phyloP scores from a whole-genome alignment of 2,329 filamentous ascomycete genomes.

The Alternaria infectoria region DNA sequence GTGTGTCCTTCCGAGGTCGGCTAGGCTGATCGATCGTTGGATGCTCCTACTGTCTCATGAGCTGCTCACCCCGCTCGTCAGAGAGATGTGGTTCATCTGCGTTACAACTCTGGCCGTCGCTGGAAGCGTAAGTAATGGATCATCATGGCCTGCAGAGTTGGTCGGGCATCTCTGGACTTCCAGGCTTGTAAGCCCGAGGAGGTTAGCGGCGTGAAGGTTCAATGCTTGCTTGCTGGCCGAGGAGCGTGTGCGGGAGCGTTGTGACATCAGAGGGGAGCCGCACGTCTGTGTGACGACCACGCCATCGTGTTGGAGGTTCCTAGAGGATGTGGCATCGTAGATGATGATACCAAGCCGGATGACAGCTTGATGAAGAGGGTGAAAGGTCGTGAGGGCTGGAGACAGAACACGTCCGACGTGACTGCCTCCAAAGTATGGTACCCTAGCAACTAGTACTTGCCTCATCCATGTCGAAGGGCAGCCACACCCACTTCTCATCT shows the following conservation, averaged over 20 bases:
- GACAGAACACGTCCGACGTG: conserved; percentile 10
- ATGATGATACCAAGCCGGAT: conserved; percentile 2
- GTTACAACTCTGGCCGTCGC: neutral
- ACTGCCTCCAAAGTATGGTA: conserved; percentile 25
- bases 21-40: neutral
- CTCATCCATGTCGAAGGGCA: conserved; percentile 24
- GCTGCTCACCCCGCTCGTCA: neutral
- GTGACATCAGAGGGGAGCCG: neutral
- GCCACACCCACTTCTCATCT: conserved; percentile 14
- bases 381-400: conserved; percentile 5
- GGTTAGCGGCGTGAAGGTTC: neutral
- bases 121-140: neutral
- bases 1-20: neutral
- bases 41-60: neutral
- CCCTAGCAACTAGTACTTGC: conserved; percentile 28
- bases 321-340: neutral
- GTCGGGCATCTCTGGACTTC: neutral
- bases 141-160: neutral
- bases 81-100: neutral
- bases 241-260: neutral
- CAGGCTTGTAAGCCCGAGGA: neutral
- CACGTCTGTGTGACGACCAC: neutral
- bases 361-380: conserved; percentile 3
- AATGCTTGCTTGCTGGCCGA: neutral
- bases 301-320: neutral